Conservation (phyloP, 257 asterid genomes). For the Solanum pennellii region DNA sequence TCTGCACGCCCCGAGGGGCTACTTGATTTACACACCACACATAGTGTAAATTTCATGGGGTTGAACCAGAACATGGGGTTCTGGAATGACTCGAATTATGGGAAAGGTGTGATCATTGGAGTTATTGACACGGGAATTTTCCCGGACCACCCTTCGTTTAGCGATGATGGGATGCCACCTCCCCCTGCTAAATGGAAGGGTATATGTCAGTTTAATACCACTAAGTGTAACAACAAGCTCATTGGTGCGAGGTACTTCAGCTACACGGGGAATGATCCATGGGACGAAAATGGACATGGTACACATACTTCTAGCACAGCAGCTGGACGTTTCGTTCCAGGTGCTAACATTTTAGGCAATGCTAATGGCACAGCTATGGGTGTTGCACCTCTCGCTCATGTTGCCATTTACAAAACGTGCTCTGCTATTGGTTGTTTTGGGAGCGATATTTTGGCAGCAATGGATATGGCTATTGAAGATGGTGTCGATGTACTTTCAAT, state of each 20-base stretch:
- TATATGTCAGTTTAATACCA: no score
- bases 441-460: neutral
- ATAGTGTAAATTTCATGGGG: neutral
- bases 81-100: neutral
- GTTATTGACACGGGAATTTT: neutral
- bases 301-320: no score
- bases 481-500: neutral
- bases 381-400: neutral
- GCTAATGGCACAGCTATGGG: no score
- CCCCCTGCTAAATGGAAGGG: no score
- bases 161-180: neutral
- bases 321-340: no score
- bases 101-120: neutral
- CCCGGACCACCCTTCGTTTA: neutral
- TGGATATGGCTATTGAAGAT: neutral
- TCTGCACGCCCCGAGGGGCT: neutral
- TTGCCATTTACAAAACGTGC: neutral
- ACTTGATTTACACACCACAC: neutral
- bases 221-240: no score
- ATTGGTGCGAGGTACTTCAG: neutral
- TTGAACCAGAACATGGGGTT: neutral
- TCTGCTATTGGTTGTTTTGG: accelerated
- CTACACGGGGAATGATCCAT: neutral
- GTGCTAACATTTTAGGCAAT: no score
- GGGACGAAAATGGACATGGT: neutral